Evolutionary conservation across 106 monocot genomes (phyloP).

Genomic region (Allium sativum): DNA sequence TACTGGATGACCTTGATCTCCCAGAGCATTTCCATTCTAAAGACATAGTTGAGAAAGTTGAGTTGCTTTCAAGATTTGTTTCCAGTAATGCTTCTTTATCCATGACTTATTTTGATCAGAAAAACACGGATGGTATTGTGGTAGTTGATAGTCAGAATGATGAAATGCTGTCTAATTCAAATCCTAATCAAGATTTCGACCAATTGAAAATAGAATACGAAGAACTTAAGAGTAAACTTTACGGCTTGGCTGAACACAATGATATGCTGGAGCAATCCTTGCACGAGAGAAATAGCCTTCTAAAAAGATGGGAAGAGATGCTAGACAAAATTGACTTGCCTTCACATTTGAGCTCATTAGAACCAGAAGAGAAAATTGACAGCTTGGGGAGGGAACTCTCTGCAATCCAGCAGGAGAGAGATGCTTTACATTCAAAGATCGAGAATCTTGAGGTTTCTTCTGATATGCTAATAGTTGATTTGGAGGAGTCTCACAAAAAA

Average conservation of each 20-base stretch:
- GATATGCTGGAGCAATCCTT: constrained; percentile 92
- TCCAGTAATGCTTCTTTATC: constrained; percentile 25
- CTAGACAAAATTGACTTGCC: constrained; percentile 64
- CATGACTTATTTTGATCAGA: constrained; percentile 30
- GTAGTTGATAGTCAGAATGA: constrained; percentile 26
- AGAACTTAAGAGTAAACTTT: constrained; percentile 67
- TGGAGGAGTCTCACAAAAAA: constrained; percentile 66
- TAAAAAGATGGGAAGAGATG: constrained; percentile 81
- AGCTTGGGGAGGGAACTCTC: constrained; percentile 53
- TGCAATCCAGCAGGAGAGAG: constrained; percentile 57
- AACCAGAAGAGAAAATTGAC: constrained; percentile 58
- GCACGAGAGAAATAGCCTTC: constrained; percentile 62
- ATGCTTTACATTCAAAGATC: constrained; percentile 57
- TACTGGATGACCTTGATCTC: constrained; percentile 75
- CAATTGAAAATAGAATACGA: constrained; percentile 59
- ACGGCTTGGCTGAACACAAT: constrained; percentile 84
- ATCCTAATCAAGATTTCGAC: constrained; percentile 30
- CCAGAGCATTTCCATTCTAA: constrained; percentile 80
- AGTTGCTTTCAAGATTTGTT: constrained; percentile 53
- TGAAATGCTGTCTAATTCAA: constrained; percentile 8
- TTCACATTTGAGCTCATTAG: constrained; percentile 36
- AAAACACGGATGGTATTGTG: constrained; percentile 11
- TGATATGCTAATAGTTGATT: constrained; percentile 48
- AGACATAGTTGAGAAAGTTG: constrained; percentile 84
- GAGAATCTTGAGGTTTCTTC: constrained; percentile 59